Percentiles rank a stretch among this genome's conserved stretches.
These are phyloP conservation scores for Lepidopterella palustris DNA, from an alignment of 495 filamentous ascomycete species.

Conservation along the genomic window DNA sequence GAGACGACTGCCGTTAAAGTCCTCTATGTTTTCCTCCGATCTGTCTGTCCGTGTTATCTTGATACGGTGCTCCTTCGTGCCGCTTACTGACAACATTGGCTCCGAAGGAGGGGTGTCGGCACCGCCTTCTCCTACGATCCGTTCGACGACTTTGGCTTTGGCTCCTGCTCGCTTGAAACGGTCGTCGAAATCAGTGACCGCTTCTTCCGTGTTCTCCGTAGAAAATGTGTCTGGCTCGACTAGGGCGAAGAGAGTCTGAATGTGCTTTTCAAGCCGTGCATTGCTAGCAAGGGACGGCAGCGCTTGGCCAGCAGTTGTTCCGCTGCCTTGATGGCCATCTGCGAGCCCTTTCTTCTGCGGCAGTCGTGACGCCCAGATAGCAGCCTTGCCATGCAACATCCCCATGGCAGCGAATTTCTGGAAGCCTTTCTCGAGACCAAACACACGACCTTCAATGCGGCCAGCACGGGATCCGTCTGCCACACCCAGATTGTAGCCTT, in stretches of 20 bases:
- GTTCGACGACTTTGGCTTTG: conserved; percentile 78
- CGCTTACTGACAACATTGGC: not conserved
- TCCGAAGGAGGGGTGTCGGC: not conserved
- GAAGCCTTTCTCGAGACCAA: conserved; percentile 89
- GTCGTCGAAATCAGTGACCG: conserved; percentile 80
- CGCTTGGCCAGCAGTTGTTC: too few relatives aligned
- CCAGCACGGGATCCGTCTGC: conserved; percentile 75
- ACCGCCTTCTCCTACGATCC: conserved; percentile 52
- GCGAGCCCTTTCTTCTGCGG: not conserved
- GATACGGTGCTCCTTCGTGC: not conserved
- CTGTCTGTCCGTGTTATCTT: not conserved
- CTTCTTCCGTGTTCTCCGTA: conserved; percentile 73
- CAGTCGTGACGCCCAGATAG: conserved; percentile 70
- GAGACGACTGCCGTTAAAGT: not conserved
- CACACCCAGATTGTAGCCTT: conserved; percentile 71
- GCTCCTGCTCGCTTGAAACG: conserved; percentile 68
- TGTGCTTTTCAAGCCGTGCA: conserved; percentile 63
- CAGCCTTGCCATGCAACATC: conserved; percentile 68
- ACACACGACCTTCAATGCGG: conserved; percentile 76
- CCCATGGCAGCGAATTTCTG: conserved; percentile 82
- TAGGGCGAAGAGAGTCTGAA: conserved; percentile 65
- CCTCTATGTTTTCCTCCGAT: conserved; percentile 4
- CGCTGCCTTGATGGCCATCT: not conserved
- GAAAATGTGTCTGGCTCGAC: conserved; percentile 71
- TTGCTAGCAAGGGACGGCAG: conserved; percentile 51